Base-by-base conservation (phyloP, 2,329 filamentous ascomycete genomes). In the Colletotrichum melonis region DNA sequence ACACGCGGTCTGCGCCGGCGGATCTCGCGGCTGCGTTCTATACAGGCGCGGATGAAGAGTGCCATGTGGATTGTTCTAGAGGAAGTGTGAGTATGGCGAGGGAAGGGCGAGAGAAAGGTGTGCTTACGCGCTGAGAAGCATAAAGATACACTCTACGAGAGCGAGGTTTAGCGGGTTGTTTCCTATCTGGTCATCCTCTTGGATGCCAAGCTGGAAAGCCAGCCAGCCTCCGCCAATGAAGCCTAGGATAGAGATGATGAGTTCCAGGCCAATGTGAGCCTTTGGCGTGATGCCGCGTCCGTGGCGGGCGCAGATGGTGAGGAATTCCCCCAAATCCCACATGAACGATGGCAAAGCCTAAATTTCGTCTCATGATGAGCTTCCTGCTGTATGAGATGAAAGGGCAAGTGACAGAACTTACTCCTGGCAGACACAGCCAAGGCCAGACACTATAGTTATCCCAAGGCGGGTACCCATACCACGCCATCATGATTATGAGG, bases 11-110 rank as follows among this genome's bases (percentile, higher is more conserved):
- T 74, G 14, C 69, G 60, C 55, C 58, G 67, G 28, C 65, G 71
- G 62, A 76, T 73, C 64, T 74, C 75, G 8, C 74, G 68, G 6
- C 63, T 35, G 55, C 73, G 75, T 22, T 80, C 79, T 11, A 79
- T 57, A 59, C 78, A 80, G 66, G 78, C 77, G 30, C 79, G 77
- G 16, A 80, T 66, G 63, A 78, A 80, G 32, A 81, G 75, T 59
- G 76, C 62, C 35, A 79, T 76, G 46, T 76, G 78, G 2, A 78
- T 59, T 8, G 77, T 7, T 3, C 78, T 79, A 26, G 4, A 2
- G 4, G 8, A 8, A 9, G 26, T 42, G 5, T 69, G 32, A 49
- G 28, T 26, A 54, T 49, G 6, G 35, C 6, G 12, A 19, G 22
- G 52, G 1, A 16, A 14, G 3, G 26, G 8, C 14, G 26, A 4